These are phyloP conservation scores for Dinochytrium kinnereticum DNA, from an alignment of 371 early-diverging fungal species.

Conservation along the genomic window DNA sequence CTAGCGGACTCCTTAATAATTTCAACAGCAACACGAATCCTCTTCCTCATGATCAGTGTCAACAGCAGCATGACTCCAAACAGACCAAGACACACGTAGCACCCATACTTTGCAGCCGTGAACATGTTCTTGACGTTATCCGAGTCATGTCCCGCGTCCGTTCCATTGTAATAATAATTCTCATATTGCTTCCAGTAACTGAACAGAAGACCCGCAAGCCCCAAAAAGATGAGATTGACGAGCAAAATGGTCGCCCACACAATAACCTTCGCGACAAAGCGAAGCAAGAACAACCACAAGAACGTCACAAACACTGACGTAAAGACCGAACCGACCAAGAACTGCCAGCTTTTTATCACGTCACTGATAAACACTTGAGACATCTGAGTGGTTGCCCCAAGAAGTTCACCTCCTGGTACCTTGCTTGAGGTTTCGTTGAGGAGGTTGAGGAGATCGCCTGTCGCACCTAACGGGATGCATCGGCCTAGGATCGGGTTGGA, in stretches of 20 bases:
- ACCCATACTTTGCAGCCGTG: conserved; percentile 4
- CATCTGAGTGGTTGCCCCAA: conserved; percentile 7
- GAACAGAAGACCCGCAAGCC: conserved; percentile 40
- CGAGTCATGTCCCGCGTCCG: conserved; percentile 28
- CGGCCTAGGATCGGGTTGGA: conserved; percentile 39
- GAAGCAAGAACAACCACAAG: conserved; percentile 44
- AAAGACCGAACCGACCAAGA: conserved; percentile 21
- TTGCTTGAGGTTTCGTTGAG: conserved; percentile 20
- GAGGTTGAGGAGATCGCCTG: background rate
- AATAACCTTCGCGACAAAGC: conserved; percentile 39
- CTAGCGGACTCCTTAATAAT: conserved; percentile 47
- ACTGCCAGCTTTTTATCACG: conserved; percentile 22
- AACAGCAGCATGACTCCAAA: conserved; percentile 36
- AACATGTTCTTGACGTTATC: conserved; percentile 11
- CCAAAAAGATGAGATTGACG: conserved; percentile 34
- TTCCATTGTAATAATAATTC: conserved; percentile 21
- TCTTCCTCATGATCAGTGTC: conserved; percentile 37
- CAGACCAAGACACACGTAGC: conserved; percentile 9
- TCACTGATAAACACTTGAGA: conserved; percentile 31
- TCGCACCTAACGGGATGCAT: conserved; percentile 32
- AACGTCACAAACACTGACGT: conserved; percentile 44
- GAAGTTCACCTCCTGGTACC: conserved; percentile 5
- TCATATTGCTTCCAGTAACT: conserved; percentile 34
- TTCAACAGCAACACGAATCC: conserved; percentile 53
- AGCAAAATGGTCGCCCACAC: conserved; percentile 49